Conservation (phyloP, 1,284 basidiomycete genomes). For the Trametes pubescens region DNA sequence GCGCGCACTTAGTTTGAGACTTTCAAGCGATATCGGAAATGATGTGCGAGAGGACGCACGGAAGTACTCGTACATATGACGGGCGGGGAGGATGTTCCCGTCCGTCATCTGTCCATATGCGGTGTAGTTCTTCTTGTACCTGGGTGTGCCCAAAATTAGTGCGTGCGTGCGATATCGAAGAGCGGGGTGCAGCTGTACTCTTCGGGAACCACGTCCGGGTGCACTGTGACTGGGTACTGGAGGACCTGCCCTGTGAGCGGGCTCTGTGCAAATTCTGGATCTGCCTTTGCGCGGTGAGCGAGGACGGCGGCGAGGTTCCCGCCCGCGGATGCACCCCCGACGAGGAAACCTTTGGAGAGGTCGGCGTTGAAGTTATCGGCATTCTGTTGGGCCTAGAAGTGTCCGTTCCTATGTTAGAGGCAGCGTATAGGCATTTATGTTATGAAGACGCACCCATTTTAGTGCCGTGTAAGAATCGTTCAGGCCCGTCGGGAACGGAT, state of each 20-base stretch:
- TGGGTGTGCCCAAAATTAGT: not conserved
- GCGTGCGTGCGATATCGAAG: not conserved
- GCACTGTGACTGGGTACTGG: conserved; percentile 17
- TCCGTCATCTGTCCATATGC: not conserved
- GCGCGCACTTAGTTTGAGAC: not conserved
- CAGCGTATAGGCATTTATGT: not conserved
- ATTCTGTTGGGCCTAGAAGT: conserved; percentile 10
- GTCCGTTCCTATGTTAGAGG: not conserved
- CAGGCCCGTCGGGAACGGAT: conserved; percentile 48
- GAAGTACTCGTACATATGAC: conserved; percentile 13
- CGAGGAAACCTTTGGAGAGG: conserved; percentile 32
- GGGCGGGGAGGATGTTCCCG: not conserved
- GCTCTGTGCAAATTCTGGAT: conserved; percentile 23
- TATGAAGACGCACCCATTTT: conserved; percentile 38
- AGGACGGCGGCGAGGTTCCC: conserved; percentile 32
- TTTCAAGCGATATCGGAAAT: not conserved
- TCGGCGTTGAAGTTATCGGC: conserved; percentile 12
- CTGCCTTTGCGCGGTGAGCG: conserved; percentile 28
- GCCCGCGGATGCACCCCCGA: conserved; percentile 37
- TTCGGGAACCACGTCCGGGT: conserved; percentile 25
- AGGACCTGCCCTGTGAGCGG: conserved; percentile 23
- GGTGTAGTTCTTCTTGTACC: not conserved
- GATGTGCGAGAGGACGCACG: not conserved
- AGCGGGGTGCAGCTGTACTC: not conserved
- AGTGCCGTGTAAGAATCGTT: conserved; percentile 49